Evolutionary conservation across 345 rosid species (phyloP), one percentile per base, ranked within the genome.

Genomic region (Atalantia buxifolia): DNA sequence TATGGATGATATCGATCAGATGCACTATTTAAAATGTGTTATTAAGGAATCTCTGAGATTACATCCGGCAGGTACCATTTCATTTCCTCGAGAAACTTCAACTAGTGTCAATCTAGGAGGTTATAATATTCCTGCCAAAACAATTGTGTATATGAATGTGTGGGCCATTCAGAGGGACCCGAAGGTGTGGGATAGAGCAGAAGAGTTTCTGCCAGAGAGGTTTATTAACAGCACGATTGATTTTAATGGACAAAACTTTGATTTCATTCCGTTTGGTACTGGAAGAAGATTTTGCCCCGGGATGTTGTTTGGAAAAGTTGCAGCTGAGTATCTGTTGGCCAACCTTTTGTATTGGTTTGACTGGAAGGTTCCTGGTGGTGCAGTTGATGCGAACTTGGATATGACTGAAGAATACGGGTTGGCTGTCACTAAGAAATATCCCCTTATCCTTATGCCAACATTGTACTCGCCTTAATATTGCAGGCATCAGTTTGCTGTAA

Each of bases 161-260:
- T 63, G 72, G 77, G 76, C 81, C 25, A 61, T 78, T 38, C 72
- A 72, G 3, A 78, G 66, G 65, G 77, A 65, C 28, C 80, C 76
- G 2, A 25, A 48, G 12, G 4, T 28, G 2, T 78, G 81, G 81
- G 62, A 71, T 8, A 33, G 64, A 31, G 35, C 56, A 1, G 71
- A 62, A 48, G 76, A 62, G 35, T 63, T 71, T 50, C 8, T 53
- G 6, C 81, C 81, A 9, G 77, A 73, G 68, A 73, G 77, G 18
- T 79, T 56, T 59, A 31, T 28, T 38, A 56, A 73, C 2, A 25
- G 9, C 16, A 5, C 18, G 2, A 33, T 73, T 21, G 77, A 73
- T 56, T 74, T 9, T n/a, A 56, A 56, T 55, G 67, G 77, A 2
- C 66, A 63, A 9, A 27, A 71, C 33, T 64, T 71, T 6, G 33